Percentiles rank a stretch among this genome's conserved stretches.
These are phyloP conservation scores for Marsdenia floribunda DNA, from an alignment of 257 asterid species.

Conservation along the genomic window DNA sequence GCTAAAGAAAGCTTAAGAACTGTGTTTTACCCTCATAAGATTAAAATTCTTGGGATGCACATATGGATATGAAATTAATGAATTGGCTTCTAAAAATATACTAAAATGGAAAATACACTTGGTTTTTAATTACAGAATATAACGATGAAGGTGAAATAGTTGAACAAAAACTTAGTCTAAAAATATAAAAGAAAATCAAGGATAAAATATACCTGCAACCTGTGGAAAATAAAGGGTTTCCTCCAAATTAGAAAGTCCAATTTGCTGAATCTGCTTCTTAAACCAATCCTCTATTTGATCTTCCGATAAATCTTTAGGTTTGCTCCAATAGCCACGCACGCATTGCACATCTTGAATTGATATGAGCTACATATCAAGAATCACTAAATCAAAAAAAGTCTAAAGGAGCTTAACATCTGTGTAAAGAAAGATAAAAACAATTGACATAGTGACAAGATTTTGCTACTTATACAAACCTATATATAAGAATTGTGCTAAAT, in stretches of 20 bases:
- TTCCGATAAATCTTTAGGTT: slow-evolving; percentile 49
- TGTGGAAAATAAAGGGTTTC: slow-evolving; percentile 62
- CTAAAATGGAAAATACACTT: not conserved
- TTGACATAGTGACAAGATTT: not conserved
- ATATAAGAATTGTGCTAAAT: not conserved
- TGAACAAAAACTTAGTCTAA: not conserved
- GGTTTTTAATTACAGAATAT: not conserved
- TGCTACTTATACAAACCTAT: not conserved
- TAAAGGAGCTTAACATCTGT: not conserved
- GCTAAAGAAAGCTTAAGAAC: not conserved
- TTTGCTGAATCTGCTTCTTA: slow-evolving; percentile 39
- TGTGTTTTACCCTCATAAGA: not conserved
- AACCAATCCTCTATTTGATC: slow-evolving; percentile 52
- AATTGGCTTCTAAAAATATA: not conserved
- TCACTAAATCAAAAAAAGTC: slow-evolving; percentile 10
- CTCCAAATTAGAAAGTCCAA: slow-evolving; percentile 52
- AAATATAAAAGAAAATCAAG: not conserved
- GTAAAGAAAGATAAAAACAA: not conserved
- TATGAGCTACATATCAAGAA: slow-evolving; percentile 52
- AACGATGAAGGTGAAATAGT: not conserved
- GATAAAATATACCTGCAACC: slow-evolving; percentile 38
- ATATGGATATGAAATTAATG: not conserved
- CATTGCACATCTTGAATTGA: slow-evolving; percentile 57
- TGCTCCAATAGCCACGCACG: slow-evolving; percentile 88
- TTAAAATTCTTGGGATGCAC: no score